phyloP scores from a whole-genome alignment of 345 rosid genomes.

The Moricandia moricandioides region DNA sequence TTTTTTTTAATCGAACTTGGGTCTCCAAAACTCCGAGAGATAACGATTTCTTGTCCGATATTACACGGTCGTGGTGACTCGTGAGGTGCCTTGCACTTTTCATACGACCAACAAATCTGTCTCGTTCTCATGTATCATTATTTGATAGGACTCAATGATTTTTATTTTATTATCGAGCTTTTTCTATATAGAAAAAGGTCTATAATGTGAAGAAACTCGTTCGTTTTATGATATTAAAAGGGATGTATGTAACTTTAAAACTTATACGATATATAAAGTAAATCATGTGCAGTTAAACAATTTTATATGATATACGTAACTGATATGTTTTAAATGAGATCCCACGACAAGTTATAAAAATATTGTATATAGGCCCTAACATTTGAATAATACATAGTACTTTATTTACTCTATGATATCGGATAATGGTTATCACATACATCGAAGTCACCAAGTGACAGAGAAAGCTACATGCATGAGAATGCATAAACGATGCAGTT shows the following conservation, averaged over 20 bases:
- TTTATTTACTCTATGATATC: conserved; percentile 14
- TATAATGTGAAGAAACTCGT: neutral
- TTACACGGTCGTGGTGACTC: neutral
- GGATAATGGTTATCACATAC: conserved; percentile 23
- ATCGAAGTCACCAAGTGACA: conserved; percentile 22
- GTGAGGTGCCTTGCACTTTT: neutral
- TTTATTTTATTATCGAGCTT: neutral
- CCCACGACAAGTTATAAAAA: neutral
- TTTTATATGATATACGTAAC: conserved; percentile 9
- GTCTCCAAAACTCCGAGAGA: neutral
- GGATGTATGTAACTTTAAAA: neutral
- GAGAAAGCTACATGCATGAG: conserved; percentile 7
- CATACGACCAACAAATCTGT: neutral
- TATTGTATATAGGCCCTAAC: neutral
- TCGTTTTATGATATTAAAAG: neutral
- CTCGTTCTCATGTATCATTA: neutral
- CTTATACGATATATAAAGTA: neutral
- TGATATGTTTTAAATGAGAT: neutral
- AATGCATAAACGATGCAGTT: conserved; percentile 3
- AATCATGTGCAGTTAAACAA: neutral
- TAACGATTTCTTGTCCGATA: neutral
- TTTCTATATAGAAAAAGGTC: neutral
- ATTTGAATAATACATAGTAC: neutral
- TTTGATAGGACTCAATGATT: neutral
- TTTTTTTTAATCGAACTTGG: neutral